Base-by-base conservation (phyloP, 306 rosid species). In the Hippophae rhamnoides region DNA sequence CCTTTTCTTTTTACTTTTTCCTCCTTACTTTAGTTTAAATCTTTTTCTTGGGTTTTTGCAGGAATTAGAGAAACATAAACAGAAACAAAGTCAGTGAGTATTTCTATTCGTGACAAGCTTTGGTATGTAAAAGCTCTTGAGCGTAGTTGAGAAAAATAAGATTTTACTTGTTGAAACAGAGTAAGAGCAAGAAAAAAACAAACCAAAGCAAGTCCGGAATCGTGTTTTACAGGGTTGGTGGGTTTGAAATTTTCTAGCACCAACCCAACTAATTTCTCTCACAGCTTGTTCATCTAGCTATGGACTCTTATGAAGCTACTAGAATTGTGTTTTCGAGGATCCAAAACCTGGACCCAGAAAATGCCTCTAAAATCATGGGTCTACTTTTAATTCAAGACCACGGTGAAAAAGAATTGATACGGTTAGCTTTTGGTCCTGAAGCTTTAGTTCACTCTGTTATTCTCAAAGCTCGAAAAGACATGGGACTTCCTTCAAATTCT, bases 281-380 rank as follows among this genome's bases (percentile, higher is more conserved):
- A 1, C 23, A 31, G 38, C 38, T 31, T 31, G 38, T 31, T 31
- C 38, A 31, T 31, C 38, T 41, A 26, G 10, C 59, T 78, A 93
- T 93, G 99, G 97, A 93, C 80, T 80, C 89, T 61, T 93, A 89
- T 48, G 97, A 88, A 74, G 97, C 99, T 12, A 86, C 99, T 5
- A 86, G 86, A 59, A 78, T 84, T 58, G 97, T 93, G 14, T 88
- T 80, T 73, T 79, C 94, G 7, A 84, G 97, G 76, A 88, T 93
- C 82, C 95, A 89, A 44, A 88, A 55, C 79, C 56, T 88, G 73
- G 99, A 93, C 90, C 97, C 95, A 31, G 99, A 93, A 67, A 93
- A 93, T 67, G 99, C 99, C 10, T 88, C 99, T 11, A 88, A 88
- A 72, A 88, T 93, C 77, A 93, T 93, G 99, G 97, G 99, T 10